Evolutionary conservation across 371 early-diverging fungal species (phyloP).

Genomic region (Funneliformis caledonium): DNA sequence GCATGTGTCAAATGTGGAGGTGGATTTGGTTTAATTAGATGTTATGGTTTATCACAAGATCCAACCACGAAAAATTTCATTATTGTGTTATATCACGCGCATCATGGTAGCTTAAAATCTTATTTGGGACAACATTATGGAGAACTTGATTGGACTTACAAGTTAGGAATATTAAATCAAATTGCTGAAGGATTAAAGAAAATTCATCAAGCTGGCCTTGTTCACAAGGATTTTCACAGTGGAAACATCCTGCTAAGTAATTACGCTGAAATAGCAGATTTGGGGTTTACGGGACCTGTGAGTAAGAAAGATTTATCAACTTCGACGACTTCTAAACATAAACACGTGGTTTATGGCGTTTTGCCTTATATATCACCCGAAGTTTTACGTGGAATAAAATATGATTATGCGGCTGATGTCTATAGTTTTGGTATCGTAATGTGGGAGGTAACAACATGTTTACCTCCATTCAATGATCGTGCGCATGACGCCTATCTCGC

Average conservation of each 20-base stretch:
- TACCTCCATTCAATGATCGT: slow-evolving; percentile 24
- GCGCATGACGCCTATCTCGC: slow-evolving; percentile 27
- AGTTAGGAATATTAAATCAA: slow-evolving; percentile 26
- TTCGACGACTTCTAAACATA: not conserved
- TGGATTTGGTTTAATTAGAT: slow-evolving; percentile 12
- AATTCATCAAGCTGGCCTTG: slow-evolving; percentile 29
- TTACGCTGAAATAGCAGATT: slow-evolving; percentile 22
- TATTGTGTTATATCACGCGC: slow-evolving; percentile 32
- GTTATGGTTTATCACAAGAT: slow-evolving; percentile 34
- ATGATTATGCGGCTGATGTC: slow-evolving; percentile 1
- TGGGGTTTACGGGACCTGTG: slow-evolving; percentile 25
- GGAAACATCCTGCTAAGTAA: slow-evolving; percentile 30
- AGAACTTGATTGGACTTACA: slow-evolving; percentile 24
- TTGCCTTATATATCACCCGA: slow-evolving; percentile 36
- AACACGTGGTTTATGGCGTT: slow-evolving; percentile 7
- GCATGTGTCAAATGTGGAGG: slow-evolving; percentile 18
- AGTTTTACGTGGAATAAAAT: slow-evolving; percentile 5
- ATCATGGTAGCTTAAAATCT: slow-evolving; percentile 10
- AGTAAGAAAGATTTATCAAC: not conserved
- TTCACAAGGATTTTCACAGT: slow-evolving; percentile 36
- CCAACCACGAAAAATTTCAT: slow-evolving; percentile 30
- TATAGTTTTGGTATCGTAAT: slow-evolving; percentile 39
- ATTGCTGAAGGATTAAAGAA: slow-evolving; percentile 13
- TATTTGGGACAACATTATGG: slow-evolving; percentile 18
- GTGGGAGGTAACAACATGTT: slow-evolving; percentile 19